Evolutionary conservation across 345 rosid species (phyloP).

Genomic region (Hibiscus syriacus): DNA sequence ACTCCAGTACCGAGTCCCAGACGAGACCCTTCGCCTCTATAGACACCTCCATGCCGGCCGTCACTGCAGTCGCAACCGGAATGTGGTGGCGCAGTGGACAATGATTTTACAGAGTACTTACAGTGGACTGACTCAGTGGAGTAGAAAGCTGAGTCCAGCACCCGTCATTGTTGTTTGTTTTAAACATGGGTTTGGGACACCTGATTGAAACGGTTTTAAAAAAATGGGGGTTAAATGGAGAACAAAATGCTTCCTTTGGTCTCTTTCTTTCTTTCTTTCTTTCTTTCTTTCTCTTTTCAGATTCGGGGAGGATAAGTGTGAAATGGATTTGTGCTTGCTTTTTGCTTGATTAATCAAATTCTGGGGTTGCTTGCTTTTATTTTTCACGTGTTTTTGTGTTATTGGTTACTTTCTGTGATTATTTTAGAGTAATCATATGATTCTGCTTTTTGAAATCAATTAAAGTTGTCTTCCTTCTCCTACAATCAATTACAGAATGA

Average conservation of each 20-base stretch:
- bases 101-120: background rate
- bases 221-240: too few relatives aligned
- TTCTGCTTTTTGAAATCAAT: background rate
- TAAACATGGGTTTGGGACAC: too few relatives aligned
- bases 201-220: too few relatives aligned
- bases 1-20: conserved; percentile 61
- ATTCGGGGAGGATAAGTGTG: background rate
- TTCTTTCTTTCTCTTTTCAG: too few relatives aligned
- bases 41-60: conserved; percentile 42
- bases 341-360: background rate
- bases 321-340: background rate
- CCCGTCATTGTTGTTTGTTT: background rate
- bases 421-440: background rate
- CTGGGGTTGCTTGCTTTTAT: background rate
- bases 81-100: background rate
- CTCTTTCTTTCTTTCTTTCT: too few relatives aligned
- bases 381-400: background rate
- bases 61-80: too few relatives aligned
- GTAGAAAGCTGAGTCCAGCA: background rate
- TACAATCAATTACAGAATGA: background rate
- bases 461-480: background rate
- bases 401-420: background rate
- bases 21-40: conserved; percentile 20
- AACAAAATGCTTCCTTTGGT: background rate
- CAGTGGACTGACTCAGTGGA: background rate